These are phyloP conservation scores for Ustilago cynodontis DNA, from an alignment of 1,284 basidiomycete genomes.

Conservation along the genomic window DNA sequence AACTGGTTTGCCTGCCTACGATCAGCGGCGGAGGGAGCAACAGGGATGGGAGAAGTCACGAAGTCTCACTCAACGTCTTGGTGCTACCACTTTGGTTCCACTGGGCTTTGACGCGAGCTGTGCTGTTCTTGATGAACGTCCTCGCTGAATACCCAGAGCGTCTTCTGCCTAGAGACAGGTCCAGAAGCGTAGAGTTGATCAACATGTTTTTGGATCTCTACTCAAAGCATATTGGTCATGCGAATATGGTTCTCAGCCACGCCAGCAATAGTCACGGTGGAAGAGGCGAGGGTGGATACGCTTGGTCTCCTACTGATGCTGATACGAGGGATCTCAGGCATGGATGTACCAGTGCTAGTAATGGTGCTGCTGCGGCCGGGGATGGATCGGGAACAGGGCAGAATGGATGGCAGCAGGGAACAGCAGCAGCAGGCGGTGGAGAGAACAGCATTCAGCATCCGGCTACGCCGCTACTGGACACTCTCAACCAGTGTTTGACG, in stretches of 20 bases:
- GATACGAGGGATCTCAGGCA: background rate
- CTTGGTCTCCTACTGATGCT: conserved; percentile 22
- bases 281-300: background rate
- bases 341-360: background rate
- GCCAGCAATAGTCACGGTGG: background rate
- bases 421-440: conserved; percentile 6
- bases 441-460: conserved; percentile 26
- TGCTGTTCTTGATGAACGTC: conserved; percentile 39
- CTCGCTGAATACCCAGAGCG: conserved; percentile 41
- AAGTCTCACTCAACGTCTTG: conserved; percentile 30
- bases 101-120: conserved; percentile 37
- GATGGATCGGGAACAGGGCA: background rate
- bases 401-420: conserved; percentile 1
- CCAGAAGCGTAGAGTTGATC: conserved; percentile 29
- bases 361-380: background rate
- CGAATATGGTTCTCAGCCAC: conserved; percentile 43
- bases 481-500: conserved; percentile 32
- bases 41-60: conserved; percentile 3
- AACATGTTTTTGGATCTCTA: conserved; percentile 41
- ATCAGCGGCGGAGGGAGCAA: background rate
- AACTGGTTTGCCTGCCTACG: conserved; percentile 29
- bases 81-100: conserved; percentile 47
- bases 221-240: conserved; percentile 42
- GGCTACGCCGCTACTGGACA: conserved; percentile 37
- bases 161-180: conserved; percentile 31